Base-by-base conservation (phyloP, 495 filamentous ascomycete species). In the Amniculicola lignicola region DNA sequence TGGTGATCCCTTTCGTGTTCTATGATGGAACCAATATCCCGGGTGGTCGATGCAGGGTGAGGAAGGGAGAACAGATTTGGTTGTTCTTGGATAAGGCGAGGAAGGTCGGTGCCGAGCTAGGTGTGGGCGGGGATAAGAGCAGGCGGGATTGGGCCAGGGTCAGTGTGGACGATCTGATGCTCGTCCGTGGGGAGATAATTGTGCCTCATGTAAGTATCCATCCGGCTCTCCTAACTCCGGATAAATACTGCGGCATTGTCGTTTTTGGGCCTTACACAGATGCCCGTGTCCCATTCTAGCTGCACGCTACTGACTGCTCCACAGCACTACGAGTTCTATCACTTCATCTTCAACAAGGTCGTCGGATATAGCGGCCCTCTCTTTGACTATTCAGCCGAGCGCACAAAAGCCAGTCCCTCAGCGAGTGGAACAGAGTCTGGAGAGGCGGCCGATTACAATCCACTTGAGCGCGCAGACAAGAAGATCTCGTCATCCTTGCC, bases 21-120 rank as follows among this genome's bases (percentile, higher is more conserved):
- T 97, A 95, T 70, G 94, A 98, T 54, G 93, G 93, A n/a, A 94
- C 89, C 3, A 92, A 93, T 69, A 90, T 88, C n/a, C 84, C 90
- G 1, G 84, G 88, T 22, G 86, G 94, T 18, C 74, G 78, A 16
- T 92, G 84, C 65, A 82, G 81, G 58, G 82, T 96, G 45, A 96
- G 90, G 72, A 98, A 98, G 66, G 93, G 93, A 0, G 91, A 96
- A 60, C 82, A 79, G 43, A 75, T 93, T 14, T 96, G 92, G 91
- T 64, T 95, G 11, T 95, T 96, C 55, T 74, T 98, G 3, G 93
- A 97, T 67, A 82, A 87, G 59, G 90, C 89, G 58, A 75, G 90
- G 50, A 96, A 95, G 65, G 86, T 94, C 4, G 90, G 89, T 25
- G 90, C 90, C 10, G 84, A 93, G 65, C 73, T 89, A 39, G 88